Conservation (phyloP, 176 grass and related monocot genomes). For the Carex scoparia region DNA sequence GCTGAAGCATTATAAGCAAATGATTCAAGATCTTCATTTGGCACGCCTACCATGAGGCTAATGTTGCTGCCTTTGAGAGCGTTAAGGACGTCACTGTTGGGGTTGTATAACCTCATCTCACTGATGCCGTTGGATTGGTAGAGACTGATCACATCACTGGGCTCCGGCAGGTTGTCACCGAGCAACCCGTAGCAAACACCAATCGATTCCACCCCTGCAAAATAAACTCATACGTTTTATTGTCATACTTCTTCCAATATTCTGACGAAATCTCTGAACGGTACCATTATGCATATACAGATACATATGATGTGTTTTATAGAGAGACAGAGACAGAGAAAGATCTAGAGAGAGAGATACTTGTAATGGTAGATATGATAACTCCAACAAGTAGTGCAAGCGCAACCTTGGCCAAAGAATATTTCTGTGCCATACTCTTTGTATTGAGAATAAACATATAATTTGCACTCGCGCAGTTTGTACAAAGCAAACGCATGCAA, state of each 20-base stretch:
- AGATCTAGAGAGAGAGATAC: constrained; percentile 19
- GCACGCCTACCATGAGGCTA: constrained; percentile 32
- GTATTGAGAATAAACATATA: not conserved
- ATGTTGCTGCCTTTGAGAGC: constrained; percentile 39
- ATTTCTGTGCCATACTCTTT: constrained; percentile 26
- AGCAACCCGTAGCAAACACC: constrained; percentile 59
- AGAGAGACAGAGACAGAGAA: not conserved
- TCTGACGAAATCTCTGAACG: not conserved
- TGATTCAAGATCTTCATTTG: not conserved
- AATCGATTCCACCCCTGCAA: constrained; percentile 46
- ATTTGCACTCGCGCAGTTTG: not conserved
- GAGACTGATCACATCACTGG: constrained; percentile 39
- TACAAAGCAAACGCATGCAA: not conserved
- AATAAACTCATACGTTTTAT: not conserved
- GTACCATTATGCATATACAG: too few relatives aligned
- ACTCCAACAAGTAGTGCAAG: constrained; percentile 36
- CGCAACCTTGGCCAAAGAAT: constrained; percentile 11
- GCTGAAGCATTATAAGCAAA: constrained; percentile 16
- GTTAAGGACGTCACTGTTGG: constrained; percentile 23
- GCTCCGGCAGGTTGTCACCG: constrained; percentile 49
- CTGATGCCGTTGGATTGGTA: constrained; percentile 52
- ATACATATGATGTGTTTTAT: not conserved
- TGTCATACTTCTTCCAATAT: not conserved
- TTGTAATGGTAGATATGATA: constrained; percentile 22
- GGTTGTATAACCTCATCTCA: constrained; percentile 55